These are phyloP conservation scores for Eugenia klotzschiana DNA, from an alignment of 441 rosid genomes.

Conservation along the genomic window DNA sequence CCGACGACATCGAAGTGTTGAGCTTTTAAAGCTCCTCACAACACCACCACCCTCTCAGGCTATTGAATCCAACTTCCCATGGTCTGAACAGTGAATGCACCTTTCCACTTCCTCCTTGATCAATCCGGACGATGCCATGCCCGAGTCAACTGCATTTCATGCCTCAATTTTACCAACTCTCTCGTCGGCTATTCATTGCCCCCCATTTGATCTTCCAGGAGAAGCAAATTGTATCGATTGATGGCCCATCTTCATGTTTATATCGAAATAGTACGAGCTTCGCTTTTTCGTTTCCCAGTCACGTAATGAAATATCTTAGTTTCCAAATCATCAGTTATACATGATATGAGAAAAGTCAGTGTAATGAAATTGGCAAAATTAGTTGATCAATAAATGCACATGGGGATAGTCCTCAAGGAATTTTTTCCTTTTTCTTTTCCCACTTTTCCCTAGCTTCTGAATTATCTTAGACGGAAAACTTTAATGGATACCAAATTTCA, in stretches of 20 bases:
- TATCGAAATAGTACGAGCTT: not conserved
- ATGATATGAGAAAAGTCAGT: not conserved
- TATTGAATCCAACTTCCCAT: not conserved
- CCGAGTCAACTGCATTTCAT: not conserved
- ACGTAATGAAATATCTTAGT: not conserved
- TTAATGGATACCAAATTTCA: not conserved
- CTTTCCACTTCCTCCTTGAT: not conserved
- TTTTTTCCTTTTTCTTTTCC: not conserved
- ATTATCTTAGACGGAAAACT: not conserved
- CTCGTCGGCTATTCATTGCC: not conserved
- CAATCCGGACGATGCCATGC: not conserved
- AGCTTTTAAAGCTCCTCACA: not conserved
- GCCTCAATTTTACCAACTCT: not conserved
- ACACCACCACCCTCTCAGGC: not conserved
- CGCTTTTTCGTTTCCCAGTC: not conserved
- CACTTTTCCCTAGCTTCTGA: not conserved
- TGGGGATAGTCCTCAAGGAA: not conserved
- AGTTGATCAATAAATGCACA: not conserved
- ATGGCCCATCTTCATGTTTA: not conserved
- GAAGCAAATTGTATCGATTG: not conserved
- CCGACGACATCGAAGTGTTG: not conserved
- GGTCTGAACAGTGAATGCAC: not conserved
- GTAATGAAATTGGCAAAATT: not conserved
- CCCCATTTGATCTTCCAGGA: not conserved
- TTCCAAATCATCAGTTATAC: not conserved